Conservation (phyloP, 345 rosid genomes). For the Lepidium didymum region DNA sequence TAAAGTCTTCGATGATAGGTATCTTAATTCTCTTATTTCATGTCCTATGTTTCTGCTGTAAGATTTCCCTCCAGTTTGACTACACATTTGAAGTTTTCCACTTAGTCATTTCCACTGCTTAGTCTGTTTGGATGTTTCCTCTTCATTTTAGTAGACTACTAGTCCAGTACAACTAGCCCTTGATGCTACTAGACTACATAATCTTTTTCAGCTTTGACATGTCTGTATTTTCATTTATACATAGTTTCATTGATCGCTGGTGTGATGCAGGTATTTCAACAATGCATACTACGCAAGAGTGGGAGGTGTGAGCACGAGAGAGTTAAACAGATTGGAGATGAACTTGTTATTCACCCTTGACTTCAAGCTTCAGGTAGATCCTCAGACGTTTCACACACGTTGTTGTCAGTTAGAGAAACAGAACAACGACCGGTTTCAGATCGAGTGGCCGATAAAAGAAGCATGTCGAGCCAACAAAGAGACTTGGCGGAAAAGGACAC, state of each 20-base stretch:
- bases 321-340: constrained; percentile 83
- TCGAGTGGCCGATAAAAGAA: constrained; percentile 25
- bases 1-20: constrained; percentile 82
- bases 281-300: constrained; percentile 90
- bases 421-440: background rate
- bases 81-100: background rate
- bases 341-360: constrained; percentile 65
- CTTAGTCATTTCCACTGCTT: background rate
- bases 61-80: background rate
- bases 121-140: background rate
- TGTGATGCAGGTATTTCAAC: constrained; percentile 63
- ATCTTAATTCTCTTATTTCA: constrained; percentile 13
- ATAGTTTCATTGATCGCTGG: background rate
- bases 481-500: constrained; percentile 21
- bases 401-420: constrained; percentile 65
- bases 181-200: no score
- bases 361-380: constrained; percentile 74
- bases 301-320: constrained; percentile 78
- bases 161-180: no score
- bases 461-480: constrained; percentile 15
- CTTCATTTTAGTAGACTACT: background rate
- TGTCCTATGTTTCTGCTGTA: background rate
- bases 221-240: background rate
- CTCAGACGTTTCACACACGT: constrained; percentile 48
- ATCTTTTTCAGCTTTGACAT: background rate